These are phyloP conservation scores for Melampsora americana DNA, from an alignment of 1,284 basidiomycete species.

Conservation along the genomic window DNA sequence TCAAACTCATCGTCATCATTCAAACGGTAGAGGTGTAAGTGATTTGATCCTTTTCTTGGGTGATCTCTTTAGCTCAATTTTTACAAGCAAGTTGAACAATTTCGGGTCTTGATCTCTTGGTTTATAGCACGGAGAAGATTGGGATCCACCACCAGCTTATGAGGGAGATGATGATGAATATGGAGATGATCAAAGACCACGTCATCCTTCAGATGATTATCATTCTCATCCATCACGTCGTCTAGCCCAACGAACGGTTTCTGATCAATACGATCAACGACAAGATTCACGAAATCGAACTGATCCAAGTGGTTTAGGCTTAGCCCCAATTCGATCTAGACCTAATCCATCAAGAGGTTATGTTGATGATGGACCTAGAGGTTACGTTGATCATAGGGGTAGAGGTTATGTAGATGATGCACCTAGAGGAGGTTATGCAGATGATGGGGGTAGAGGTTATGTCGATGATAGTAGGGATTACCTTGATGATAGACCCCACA, in stretches of 20 bases:
- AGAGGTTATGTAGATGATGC: background rate
- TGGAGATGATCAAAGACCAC: background rate
- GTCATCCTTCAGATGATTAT: background rate
- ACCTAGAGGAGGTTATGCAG: too few relatives aligned
- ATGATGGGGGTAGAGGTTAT: too few relatives aligned
- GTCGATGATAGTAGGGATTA: too few relatives aligned
- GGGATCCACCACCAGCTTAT: slow-evolving; percentile 40
- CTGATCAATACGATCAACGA: background rate
- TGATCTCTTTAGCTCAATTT: background rate
- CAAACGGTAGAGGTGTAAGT: slow-evolving; percentile 15
- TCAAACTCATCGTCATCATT: too few relatives aligned
- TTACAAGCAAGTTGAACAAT: background rate
- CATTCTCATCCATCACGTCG: background rate
- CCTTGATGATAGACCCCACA: background rate
- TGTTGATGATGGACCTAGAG: background rate
- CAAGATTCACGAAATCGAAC: background rate
- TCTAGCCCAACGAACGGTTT: background rate
- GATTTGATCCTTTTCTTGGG: background rate
- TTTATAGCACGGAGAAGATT: slow-evolving; percentile 25
- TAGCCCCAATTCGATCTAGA: background rate
- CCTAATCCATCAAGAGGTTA: background rate
- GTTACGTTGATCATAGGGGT: background rate
- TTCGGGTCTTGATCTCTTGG: too few relatives aligned
- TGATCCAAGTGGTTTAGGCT: background rate
- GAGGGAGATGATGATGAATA: slow-evolving; percentile 15